These are phyloP conservation scores for Kwoniella dendrophila DNA, from an alignment of 768 basidiomycete species.

Conservation along the genomic window DNA sequence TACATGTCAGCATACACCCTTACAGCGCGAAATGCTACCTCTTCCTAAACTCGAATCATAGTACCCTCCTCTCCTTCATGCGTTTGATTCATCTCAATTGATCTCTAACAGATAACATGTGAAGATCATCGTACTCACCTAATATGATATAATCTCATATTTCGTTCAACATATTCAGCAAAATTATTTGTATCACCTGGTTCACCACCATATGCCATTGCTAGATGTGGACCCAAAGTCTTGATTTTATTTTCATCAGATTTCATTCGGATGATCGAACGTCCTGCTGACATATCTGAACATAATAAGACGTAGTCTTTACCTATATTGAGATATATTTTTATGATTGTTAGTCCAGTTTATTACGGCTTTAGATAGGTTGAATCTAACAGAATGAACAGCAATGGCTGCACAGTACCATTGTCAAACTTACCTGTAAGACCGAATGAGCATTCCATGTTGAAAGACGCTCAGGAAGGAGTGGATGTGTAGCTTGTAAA, in stretches of 20 bases:
- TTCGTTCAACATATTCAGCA: conserved; percentile 92
- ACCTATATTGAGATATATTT: conserved; percentile 57
- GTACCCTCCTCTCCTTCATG: too few relatives aligned
- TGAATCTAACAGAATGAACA: background rate
- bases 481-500: background rate
- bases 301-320: conserved; percentile 93
- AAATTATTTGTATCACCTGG: conserved; percentile 97
- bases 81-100: too few relatives aligned
- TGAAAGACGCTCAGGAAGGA: conserved; percentile 13
- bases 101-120: too few relatives aligned
- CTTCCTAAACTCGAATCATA: too few relatives aligned
- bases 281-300: conserved; percentile 81
- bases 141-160: conserved; percentile 93
- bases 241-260: conserved; percentile 96
- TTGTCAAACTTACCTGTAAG: conserved; percentile 59
- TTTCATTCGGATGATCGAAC: conserved; percentile 98
- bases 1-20: too few relatives aligned
- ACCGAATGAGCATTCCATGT: conserved; percentile 89
- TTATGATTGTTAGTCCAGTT: background rate
- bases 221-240: conserved; percentile 79
- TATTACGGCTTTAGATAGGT: too few relatives aligned
- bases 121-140: conserved; percentile 59
- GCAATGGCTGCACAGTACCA: background rate
- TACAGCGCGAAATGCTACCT: background rate
- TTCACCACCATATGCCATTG: conserved; percentile 95